A percentile compares a stretch with the other conserved stretches of the same genome.
phyloP scores from a whole-genome alignment of 2,329 filamentous ascomycete species.

The Fusarium avenaceum region DNA sequence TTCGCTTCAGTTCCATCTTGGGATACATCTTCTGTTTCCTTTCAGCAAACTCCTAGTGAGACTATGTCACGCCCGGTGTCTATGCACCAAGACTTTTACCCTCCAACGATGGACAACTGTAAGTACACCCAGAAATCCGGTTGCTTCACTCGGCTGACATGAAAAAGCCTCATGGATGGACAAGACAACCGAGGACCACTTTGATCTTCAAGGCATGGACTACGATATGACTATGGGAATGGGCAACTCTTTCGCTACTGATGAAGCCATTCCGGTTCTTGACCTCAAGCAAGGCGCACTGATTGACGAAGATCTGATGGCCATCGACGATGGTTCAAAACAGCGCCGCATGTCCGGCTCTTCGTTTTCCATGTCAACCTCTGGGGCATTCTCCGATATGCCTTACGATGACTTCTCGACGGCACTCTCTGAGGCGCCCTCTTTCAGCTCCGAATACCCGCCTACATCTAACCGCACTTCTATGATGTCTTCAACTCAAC shows the following conservation, averaged over 20 bases:
- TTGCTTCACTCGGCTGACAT: constrained; percentile 31
- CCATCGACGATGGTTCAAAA: constrained; percentile 66
- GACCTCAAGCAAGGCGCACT: constrained; percentile 68
- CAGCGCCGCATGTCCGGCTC: constrained; percentile 78
- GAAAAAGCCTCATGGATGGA: constrained; percentile 60
- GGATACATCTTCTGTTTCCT: constrained; percentile 68
- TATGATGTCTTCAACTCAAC: constrained; percentile 77
- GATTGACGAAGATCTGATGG: constrained; percentile 64
- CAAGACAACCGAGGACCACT: constrained; percentile 69
- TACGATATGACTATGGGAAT: constrained; percentile 71
- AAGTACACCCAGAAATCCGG: constrained; percentile 50
- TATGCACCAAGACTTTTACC: constrained; percentile 70
- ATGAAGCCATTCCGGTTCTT: constrained; percentile 73
- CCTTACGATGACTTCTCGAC: constrained; percentile 79
- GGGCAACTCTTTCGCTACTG: constrained; percentile 72
- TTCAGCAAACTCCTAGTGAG: constrained; percentile 66
- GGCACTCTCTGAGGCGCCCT: constrained; percentile 74
- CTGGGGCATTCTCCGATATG: constrained; percentile 74
- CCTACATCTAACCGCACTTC: constrained; percentile 76
- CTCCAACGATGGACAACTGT: constrained; percentile 64
- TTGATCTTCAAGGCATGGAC: constrained; percentile 69
- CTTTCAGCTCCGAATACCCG: constrained; percentile 76
- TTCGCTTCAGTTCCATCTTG: constrained; percentile 67
- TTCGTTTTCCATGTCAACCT: constrained; percentile 79
- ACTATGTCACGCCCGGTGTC: constrained; percentile 68